Base-by-base conservation (phyloP, 2,329 filamentous ascomycete species). In the Fusarium cyanostomum region DNA sequence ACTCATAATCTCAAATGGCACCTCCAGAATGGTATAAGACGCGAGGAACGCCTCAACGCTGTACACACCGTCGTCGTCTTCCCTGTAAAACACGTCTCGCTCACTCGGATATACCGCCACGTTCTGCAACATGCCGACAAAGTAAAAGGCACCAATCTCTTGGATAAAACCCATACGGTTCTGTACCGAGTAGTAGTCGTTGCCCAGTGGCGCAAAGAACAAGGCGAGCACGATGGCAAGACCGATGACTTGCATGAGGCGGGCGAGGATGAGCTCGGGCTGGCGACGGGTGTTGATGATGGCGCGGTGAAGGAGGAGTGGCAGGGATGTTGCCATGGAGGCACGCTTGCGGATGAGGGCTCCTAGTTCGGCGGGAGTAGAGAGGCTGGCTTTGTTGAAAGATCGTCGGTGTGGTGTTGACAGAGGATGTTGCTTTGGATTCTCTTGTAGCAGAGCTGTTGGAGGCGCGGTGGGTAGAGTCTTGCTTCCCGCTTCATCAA, bases 121-220 rank as follows among this genome's bases (percentile, higher is more conserved):
- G 69, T 92, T 92, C 73, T 93, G 89, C 11, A 93, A 81, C 89
- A 93, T 92, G 26, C 90, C 90, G 2, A 91, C 85, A 66, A 91
- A 91, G 74, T 91, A 90, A 31, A 91, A 85, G 0, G 89, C 87
- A 1, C 87, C 85, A 27, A 92, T 82, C 71, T 93, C 86, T 63
- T 92, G 88, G 1, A 92, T 79, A 65, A 92, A 90, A 0, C 91
- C 91, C 67, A 93, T 83, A 2, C 90, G 84, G 46, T 88, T 91
- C 73, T 93, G 91, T 0, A 94, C 83, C 2, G 86, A 86, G 50
- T 82, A 85, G 77, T 90, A 92, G 73, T 92, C 83, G 69, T 87
- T 82, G 64, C 87, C 83, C 4, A 93, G 73, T 0, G 91, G 91
- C 1, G 90, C 85, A 71, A 92, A 92, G 80, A 91, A 91, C 11